phyloP scores from a whole-genome alignment of 2,329 filamentous ascomycete species.

The Aspergillus sp. region DNA sequence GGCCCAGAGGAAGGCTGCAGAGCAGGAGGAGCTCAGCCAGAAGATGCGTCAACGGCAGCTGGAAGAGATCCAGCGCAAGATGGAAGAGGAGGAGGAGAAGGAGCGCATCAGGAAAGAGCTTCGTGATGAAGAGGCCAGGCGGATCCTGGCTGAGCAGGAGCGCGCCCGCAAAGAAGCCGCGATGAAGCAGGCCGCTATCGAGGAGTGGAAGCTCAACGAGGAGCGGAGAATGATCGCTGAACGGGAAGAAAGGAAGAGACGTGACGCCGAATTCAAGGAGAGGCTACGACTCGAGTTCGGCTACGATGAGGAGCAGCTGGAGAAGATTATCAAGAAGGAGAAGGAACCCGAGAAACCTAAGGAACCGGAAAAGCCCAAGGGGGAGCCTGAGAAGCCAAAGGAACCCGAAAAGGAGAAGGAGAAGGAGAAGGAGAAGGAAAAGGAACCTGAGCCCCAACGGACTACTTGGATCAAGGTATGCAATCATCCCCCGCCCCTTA shows the following conservation, averaged over 20 bases:
- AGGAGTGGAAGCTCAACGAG: slow-evolving; percentile 39
- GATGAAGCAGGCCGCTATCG: slow-evolving; percentile 45
- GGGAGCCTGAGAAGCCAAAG: slow-evolving; percentile 43
- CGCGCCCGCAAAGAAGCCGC: slow-evolving; percentile 31
- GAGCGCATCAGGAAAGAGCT: slow-evolving; percentile 41
- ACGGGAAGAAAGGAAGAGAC: slow-evolving; percentile 35
- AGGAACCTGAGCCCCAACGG: slow-evolving; percentile 22
- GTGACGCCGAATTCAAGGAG: slow-evolving; percentile 37
- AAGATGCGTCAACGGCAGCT: slow-evolving; percentile 34
- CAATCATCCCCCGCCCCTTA: neutral
- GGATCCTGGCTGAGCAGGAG: slow-evolving; percentile 40
- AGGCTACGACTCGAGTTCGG: slow-evolving; percentile 43
- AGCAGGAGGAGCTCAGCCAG: slow-evolving; percentile 35
- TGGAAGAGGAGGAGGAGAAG: slow-evolving; percentile 49
- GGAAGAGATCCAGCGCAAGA: slow-evolving; percentile 34
- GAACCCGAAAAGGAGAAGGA: slow-evolving; percentile 38
- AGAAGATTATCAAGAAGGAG: slow-evolving; percentile 43
- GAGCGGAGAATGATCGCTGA: slow-evolving; percentile 30
- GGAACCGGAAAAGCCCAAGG: slow-evolving; percentile 17
- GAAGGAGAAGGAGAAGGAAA: slow-evolving; percentile 20
- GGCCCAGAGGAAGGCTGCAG: slow-evolving; percentile 32
- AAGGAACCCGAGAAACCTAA: slow-evolving; percentile 28
- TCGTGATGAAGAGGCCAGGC: slow-evolving; percentile 47
- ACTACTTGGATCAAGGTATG: slow-evolving; percentile 49
- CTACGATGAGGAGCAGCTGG: slow-evolving; percentile 46